These are phyloP conservation scores for Shiraia sp. DNA, from an alignment of 2,329 filamentous ascomycete species.

Conservation along the genomic window DNA sequence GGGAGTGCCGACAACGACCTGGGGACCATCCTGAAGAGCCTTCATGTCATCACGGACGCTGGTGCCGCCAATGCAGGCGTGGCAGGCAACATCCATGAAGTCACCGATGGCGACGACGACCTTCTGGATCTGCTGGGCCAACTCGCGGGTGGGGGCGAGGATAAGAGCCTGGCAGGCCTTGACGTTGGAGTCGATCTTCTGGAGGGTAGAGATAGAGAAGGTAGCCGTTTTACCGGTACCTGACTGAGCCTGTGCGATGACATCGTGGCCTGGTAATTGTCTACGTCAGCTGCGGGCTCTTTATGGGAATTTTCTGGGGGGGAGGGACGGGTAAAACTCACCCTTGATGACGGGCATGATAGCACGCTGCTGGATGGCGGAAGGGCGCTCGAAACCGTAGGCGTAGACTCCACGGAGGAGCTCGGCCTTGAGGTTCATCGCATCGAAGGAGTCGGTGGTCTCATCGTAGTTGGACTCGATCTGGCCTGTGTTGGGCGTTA, in stretches of 20 bases:
- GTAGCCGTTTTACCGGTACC: slow-evolving; percentile 99
- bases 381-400: slow-evolving; percentile 99
- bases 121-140: slow-evolving; percentile 99
- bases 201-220: slow-evolving; percentile 98
- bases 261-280: slow-evolving; percentile 73
- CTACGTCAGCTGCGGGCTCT: slow-evolving; percentile 23
- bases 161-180: slow-evolving; percentile 99
- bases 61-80: slow-evolving; percentile 98
- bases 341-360: slow-evolving; percentile 99
- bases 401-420: slow-evolving; percentile 98
- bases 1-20: slow-evolving; percentile 96
- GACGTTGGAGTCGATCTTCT: slow-evolving; percentile 94
- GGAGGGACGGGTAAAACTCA: slow-evolving; percentile 52
- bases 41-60: slow-evolving; percentile 99
- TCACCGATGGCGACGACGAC: slow-evolving; percentile 98
- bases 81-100: slow-evolving; percentile 99
- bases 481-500: slow-evolving; percentile 67
- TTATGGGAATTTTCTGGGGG: slow-evolving; percentile 5
- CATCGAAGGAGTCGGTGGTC: slow-evolving; percentile 98
- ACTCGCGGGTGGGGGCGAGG: slow-evolving; percentile 95
- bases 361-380: slow-evolving; percentile 98
- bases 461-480: slow-evolving; percentile 99
- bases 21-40: slow-evolving; percentile 91
- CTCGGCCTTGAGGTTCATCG: slow-evolving; percentile 96
- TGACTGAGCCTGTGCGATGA: slow-evolving; percentile 99